phyloP scores from a whole-genome alignment of 371 early-diverging fungal species.

The Gilbertella persicaria region DNA sequence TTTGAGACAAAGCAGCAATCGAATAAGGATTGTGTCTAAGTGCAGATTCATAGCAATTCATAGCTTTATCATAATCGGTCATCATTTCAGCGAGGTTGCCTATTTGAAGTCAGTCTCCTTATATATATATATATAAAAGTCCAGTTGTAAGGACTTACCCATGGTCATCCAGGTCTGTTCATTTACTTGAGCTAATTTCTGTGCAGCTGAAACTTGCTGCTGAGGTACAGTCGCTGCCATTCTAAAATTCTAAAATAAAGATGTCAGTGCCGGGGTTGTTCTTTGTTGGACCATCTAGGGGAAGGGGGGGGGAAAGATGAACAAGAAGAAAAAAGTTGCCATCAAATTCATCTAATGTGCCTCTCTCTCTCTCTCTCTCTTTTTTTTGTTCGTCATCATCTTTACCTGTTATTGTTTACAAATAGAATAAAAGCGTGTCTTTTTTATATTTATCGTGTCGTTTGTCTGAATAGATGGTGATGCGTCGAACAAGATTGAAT shows the following conservation, averaged over 20 bases:
- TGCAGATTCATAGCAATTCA: constrained; percentile 82
- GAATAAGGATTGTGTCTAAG: constrained; percentile 90
- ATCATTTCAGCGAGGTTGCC: constrained; percentile 71
- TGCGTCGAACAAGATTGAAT: too few relatives aligned
- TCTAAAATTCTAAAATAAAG: constrained; percentile 1
- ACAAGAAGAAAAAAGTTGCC: too few relatives aligned
- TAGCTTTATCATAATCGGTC: constrained; percentile 79
- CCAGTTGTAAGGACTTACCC: constrained; percentile 46
- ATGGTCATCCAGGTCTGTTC: constrained; percentile 76
- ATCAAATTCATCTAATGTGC: too few relatives aligned
- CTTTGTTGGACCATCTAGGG: too few relatives aligned
- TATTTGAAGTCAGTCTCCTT: constrained; percentile 19
- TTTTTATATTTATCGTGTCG: too few relatives aligned
- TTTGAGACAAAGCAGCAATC: constrained; percentile 69
- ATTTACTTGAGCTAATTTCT: constrained; percentile 63
- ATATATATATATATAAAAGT: too few relatives aligned
- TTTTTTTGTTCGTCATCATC: too few relatives aligned
- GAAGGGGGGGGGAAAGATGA: too few relatives aligned
- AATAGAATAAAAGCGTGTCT: too few relatives aligned
- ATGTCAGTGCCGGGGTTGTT: background rate
- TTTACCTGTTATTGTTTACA: too few relatives aligned
- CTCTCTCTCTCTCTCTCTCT: too few relatives aligned
- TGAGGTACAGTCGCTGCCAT: constrained; percentile 34
- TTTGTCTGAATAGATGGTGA: too few relatives aligned
- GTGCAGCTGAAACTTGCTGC: constrained; percentile 48